A percentile compares a stretch with the other conserved stretches of the same genome.
These are phyloP conservation scores for Jacaranda copaia DNA, from an alignment of 257 asterid genomes.

Conservation along the genomic window DNA sequence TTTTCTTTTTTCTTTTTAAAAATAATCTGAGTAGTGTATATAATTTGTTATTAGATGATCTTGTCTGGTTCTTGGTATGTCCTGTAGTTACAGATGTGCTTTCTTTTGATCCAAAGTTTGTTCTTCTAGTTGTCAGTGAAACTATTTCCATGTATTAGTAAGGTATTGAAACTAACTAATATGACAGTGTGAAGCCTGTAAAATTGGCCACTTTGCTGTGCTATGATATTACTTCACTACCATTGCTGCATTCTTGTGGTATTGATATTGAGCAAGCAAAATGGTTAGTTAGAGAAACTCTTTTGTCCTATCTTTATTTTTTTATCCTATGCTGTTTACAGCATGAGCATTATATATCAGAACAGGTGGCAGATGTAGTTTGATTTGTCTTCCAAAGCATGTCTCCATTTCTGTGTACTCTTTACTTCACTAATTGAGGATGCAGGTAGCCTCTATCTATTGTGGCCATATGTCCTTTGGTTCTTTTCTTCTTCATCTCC, in stretches of 20 bases:
- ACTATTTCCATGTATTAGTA: not conserved
- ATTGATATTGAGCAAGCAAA: constrained; percentile 13
- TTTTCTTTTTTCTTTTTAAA: not conserved
- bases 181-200: constrained; percentile 8
- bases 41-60: not conserved
- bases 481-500: not conserved
- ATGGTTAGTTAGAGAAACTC: not conserved
- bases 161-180: not conserved
- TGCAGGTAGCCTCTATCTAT: not conserved
- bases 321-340: not conserved
- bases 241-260: not conserved
- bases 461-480: not conserved
- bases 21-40: too few species aligned
- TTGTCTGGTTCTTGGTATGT: constrained; percentile 7
- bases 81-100: not conserved
- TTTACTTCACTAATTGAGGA: not conserved
- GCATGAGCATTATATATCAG: not conserved
- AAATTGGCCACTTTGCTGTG: not conserved
- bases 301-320: constrained; percentile 11
- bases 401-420: not conserved
- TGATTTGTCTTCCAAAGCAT: not conserved
- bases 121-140: not conserved
- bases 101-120: not conserved
- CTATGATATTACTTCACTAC: not conserved
- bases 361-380: not conserved